Percentiles rank a stretch among this genome's conserved stretches.
Evolutionary conservation across 2,329 filamentous ascomycete genomes (phyloP).

Genomic region (Colletotrichum coccodes): DNA sequence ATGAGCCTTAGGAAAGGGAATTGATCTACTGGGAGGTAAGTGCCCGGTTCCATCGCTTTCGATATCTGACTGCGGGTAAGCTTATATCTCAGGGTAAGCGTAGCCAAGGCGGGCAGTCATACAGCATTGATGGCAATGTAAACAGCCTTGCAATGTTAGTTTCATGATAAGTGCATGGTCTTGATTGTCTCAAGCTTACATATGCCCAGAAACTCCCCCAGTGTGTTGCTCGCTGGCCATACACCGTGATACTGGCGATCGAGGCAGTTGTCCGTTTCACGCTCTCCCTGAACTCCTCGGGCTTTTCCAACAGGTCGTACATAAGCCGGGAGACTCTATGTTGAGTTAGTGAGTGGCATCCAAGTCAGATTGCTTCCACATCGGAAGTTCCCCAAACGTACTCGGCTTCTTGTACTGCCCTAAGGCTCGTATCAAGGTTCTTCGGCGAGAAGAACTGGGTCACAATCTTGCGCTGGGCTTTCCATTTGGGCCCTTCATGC

Average conservation of each 20-base stretch:
- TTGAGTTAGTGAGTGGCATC: not conserved
- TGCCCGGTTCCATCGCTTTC: constrained; percentile 55
- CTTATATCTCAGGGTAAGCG: not conserved
- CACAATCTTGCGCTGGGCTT: constrained; percentile 54
- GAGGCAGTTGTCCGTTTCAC: constrained; percentile 22
- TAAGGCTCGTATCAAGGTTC: constrained; percentile 53
- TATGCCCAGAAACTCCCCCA: constrained; percentile 20
- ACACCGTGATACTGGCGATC: constrained; percentile 5
- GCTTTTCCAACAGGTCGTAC: constrained; percentile 14
- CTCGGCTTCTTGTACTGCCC: constrained; percentile 57
- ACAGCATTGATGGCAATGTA: constrained; percentile 7
- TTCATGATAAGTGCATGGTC: rapidly evolving
- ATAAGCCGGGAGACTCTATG: not conserved
- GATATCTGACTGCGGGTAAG: constrained; percentile 32
- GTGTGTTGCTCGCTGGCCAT: not conserved
- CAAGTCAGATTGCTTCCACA: no score
- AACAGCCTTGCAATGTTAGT: constrained; percentile 3
- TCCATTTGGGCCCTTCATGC: constrained; percentile 57
- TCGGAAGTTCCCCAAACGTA: constrained; percentile 33
- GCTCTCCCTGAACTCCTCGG: not conserved
- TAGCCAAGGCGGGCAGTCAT: not conserved
- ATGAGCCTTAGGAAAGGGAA: constrained; percentile 54
- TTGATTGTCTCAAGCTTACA: not conserved
- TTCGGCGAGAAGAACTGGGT: constrained; percentile 57
- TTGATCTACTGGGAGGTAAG: constrained; percentile 59